Evolutionary conservation across 2,329 filamentous ascomycete species (phyloP).

Genomic region (Claviceps sp.): DNA sequence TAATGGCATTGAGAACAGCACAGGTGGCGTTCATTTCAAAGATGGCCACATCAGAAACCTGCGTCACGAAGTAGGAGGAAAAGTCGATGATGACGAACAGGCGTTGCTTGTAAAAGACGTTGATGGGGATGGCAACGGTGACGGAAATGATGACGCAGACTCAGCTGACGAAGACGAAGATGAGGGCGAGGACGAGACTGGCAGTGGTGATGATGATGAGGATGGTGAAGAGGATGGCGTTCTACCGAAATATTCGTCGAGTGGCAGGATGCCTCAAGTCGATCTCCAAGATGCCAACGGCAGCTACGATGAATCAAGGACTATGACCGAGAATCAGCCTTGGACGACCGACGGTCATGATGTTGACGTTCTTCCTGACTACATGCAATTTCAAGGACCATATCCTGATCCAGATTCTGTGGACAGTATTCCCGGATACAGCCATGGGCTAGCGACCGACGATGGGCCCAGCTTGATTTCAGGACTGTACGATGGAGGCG

Average conservation of each 20-base stretch:
- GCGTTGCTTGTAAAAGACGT: background rate
- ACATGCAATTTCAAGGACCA: conserved; percentile 5
- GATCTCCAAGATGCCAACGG: background rate
- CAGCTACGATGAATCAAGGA: conserved; percentile 6
- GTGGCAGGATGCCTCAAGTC: conserved; percentile 8
- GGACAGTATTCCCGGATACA: conserved; percentile 1
- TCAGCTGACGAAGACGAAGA: conserved; percentile 15
- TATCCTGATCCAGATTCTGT: conserved; percentile 5
- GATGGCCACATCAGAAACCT: conserved; percentile 65
- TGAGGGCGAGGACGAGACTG: conserved; percentile 8
- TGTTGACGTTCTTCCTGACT: background rate
- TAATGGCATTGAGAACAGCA: conserved; percentile 79
- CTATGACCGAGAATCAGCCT: conserved; percentile 2
- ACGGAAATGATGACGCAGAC: conserved; percentile 16
- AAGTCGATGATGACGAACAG: background rate
- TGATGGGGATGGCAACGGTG: conserved; percentile 16
- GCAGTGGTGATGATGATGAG: conserved; percentile 15
- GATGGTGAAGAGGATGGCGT: conserved; percentile 22
- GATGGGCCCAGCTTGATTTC: conserved; percentile 4
- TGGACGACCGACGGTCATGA: conserved; percentile 4
- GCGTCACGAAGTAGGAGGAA: conserved; percentile 39
- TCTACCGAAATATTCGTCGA: conserved; percentile 18
- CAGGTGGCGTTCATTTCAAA: conserved; percentile 73
- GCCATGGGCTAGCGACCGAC: background rate
- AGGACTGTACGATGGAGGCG: conserved; percentile 4